Evolutionary conservation across 441 rosid genomes (phyloP).

Genomic region (Rhodomyrtus psidioides): DNA sequence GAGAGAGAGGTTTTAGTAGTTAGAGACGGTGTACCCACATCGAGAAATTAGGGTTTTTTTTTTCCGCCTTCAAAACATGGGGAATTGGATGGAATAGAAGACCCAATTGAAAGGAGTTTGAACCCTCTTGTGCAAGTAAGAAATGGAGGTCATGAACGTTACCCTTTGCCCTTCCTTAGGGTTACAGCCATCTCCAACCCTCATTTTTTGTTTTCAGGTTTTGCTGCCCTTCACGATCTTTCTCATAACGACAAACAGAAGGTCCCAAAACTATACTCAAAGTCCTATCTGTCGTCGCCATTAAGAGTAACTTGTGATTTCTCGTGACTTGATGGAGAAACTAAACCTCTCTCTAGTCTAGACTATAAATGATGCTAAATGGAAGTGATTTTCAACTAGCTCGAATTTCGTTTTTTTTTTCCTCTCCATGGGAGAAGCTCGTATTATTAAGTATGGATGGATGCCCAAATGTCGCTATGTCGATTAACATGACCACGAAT

Average conservation of each 20-base stretch:
- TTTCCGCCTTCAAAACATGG: not conserved
- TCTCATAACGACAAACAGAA: not conserved
- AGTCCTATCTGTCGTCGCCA: not conserved
- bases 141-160: not conserved
- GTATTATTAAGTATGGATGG: not conserved
- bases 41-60: slow-evolving; percentile 21
- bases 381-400: not conserved
- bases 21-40: slow-evolving; percentile 50
- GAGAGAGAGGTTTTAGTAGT: slow-evolving; percentile 9
- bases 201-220: not conserved
- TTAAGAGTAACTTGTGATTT: not conserved
- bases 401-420: no score
- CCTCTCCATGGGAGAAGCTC: no score
- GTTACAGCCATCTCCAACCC: slow-evolving; percentile 4
- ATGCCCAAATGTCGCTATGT: not conserved
- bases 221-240: not conserved
- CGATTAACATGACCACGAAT: not conserved
- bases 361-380: not conserved
- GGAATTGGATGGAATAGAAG: not conserved
- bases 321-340: not conserved
- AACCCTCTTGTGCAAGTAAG: slow-evolving; percentile 2
- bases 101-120: not conserved
- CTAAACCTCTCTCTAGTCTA: not conserved
- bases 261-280: not conserved
- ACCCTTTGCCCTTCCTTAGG: slow-evolving; percentile 9